Percentiles rank a stretch among this genome's conserved stretches.
Conservation (phyloP, 1,139 yeast genomes). For the Candida sojae region DNA sequence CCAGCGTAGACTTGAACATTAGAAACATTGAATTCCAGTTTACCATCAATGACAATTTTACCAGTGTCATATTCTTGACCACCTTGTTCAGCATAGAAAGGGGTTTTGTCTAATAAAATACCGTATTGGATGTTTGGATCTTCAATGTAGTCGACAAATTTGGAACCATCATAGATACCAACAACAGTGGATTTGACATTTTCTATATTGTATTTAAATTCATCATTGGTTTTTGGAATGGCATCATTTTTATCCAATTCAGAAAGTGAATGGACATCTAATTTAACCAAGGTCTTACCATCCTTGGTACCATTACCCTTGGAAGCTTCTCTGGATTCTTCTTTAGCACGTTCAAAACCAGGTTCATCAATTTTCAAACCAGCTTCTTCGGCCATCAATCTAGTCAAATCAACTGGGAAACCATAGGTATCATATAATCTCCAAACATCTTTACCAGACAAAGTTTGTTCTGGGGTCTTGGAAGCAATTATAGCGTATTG, state of each 20-base stretch:
- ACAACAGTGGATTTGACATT: slow-evolving; percentile 64
- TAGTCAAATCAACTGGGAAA: slow-evolving; percentile 96
- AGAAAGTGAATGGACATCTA: slow-evolving; percentile 88
- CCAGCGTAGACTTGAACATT: slow-evolving; percentile 94
- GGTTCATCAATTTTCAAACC: slow-evolving; percentile 90
- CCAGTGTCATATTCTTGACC: slow-evolving; percentile 99
- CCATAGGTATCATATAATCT: slow-evolving; percentile 98
- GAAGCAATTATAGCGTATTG: slow-evolving; percentile 85
- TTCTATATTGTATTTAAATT: slow-evolving; percentile 67
- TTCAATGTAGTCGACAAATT: slow-evolving; percentile 2
- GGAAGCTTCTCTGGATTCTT: slow-evolving; percentile 90
- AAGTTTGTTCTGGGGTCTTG: slow-evolving; percentile 69
- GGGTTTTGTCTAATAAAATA: slow-evolving; percentile 81
- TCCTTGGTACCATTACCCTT: slow-evolving; percentile 75
- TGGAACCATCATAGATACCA: slow-evolving; percentile 66
- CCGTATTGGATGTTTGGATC: slow-evolving; percentile 62
- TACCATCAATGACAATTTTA: slow-evolving; percentile 84
- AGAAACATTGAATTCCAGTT: slow-evolving; percentile 82
- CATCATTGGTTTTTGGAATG: slow-evolving; percentile 84
- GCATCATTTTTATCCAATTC: slow-evolving; percentile 54
- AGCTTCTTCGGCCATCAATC: slow-evolving; percentile 98
- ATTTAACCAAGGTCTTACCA: slow-evolving; percentile 64
- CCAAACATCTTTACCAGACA: slow-evolving; percentile 97
- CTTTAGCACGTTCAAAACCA: slow-evolving; percentile 87
- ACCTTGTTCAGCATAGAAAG: slow-evolving; percentile 98